These are phyloP conservation scores for Gynostemma pentaphyllum DNA, from an alignment of 306 rosid species.

Conservation along the genomic window DNA sequence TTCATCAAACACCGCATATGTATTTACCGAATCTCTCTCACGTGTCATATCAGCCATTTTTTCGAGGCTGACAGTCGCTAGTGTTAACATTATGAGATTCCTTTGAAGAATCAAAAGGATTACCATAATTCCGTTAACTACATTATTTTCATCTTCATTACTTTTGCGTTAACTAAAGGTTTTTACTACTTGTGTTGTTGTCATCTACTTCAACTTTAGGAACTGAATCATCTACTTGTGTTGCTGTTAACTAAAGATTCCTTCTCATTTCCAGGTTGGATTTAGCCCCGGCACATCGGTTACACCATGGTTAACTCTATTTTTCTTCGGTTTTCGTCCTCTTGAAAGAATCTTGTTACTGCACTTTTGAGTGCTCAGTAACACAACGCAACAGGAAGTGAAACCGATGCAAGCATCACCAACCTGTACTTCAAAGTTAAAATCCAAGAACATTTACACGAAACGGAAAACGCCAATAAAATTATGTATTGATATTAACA, in stretches of 20 bases:
- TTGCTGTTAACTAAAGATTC: background rate
- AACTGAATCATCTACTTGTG: background rate
- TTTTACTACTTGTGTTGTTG: background rate
- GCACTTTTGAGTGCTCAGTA: background rate
- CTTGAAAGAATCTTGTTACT: background rate
- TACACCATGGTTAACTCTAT: background rate
- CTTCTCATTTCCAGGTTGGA: background rate
- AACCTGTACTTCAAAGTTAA: background rate
- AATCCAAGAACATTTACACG: background rate
- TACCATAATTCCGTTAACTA: constrained; percentile 11
- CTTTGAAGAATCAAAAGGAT: constrained; percentile 9
- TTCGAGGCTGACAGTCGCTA: constrained; percentile 9
- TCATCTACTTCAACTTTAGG: too few species aligned
- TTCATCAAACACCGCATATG: background rate
- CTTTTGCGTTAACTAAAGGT: background rate
- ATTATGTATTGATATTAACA: background rate
- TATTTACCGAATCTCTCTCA: background rate
- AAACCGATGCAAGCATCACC: constrained; percentile 8
- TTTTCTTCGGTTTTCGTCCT: background rate
- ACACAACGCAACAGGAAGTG: constrained; percentile 1
- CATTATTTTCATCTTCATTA: constrained; percentile 7
- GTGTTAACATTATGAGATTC: constrained; percentile 10
- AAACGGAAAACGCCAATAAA: background rate
- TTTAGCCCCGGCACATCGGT: background rate
- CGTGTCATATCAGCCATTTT: background rate